phyloP scores from a whole-genome alignment of 2,329 filamentous ascomycete genomes.

The Ophiosphaerella herpotricha region DNA sequence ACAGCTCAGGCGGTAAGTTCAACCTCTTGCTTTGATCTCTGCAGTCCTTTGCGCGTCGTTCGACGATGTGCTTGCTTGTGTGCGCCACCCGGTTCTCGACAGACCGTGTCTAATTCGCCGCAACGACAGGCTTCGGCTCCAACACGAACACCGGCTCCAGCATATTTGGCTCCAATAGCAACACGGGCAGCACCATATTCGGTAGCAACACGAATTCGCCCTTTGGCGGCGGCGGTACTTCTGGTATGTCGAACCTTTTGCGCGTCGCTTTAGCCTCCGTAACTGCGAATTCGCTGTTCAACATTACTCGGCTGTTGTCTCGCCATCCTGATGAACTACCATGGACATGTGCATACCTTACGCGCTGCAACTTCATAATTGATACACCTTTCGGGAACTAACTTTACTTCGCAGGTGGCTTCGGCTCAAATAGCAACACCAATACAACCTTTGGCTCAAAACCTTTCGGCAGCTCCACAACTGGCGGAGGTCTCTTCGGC shows the following conservation, averaged over 20 bases:
- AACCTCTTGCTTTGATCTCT: conserved; percentile 20
- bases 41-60: conserved; percentile 28
- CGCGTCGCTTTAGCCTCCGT: conserved; percentile 30
- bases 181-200: conserved; percentile 38
- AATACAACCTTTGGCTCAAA: conserved; percentile 28
- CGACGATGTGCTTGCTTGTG: conserved; percentile 34
- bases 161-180: conserved; percentile 42
- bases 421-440: conserved; percentile 34
- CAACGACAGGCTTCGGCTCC: conserved; percentile 49
- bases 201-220: conserved; percentile 37
- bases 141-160: conserved; percentile 37
- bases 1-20: conserved; percentile 58
- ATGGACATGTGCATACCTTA: neutral
- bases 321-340: neutral
- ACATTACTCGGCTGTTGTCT: neutral
- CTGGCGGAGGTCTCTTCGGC: conserved; percentile 44
- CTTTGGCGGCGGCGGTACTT: conserved; percentile 47
- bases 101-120: conserved; percentile 46
- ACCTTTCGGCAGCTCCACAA: conserved; percentile 41
- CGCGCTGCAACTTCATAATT: conserved; percentile 3
- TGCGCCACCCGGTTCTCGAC: conserved; percentile 31
- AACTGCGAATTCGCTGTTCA: too few relatives aligned
- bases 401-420: conserved; percentile 36
- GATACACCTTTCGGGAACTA: conserved; percentile 14
- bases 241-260: conserved; percentile 30